Base-by-base conservation (phyloP, 768 basidiomycete species). In the Symmetrospora coprosmae region DNA sequence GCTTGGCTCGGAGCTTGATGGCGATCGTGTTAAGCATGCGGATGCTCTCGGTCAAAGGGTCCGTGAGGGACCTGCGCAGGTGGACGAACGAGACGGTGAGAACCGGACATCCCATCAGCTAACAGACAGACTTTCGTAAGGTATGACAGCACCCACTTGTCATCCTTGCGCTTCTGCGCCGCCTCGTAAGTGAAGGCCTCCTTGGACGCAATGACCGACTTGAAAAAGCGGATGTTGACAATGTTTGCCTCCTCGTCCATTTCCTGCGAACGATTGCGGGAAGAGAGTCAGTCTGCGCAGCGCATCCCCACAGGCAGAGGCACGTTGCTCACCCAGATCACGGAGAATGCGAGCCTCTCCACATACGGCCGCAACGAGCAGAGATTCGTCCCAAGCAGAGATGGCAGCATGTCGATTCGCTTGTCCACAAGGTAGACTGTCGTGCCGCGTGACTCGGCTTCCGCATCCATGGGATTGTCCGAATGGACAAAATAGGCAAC, bases 401-500 rank as follows among this genome's bases (percentile, higher is more conserved):
- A 76, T 0, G 94, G 94, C 47, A 99, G 77, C 94, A 99, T 99
- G 75, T 97, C 94, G 50, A 99, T 89, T 33, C 92, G 86, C 73
- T 91, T 92, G 76, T 99, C 92, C 4, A 97, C 92, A 1, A 99
- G 80, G 71, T 97, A 99, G 0, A 99, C 92, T 0, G 92, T 97
- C 4, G 92, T 96, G 4, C 92, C 92, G 62, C 92, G 78, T 17
- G 89, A 80, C n/a, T 90, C 87, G 21, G 92, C 92, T 72, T 99
- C 92, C 41, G 75, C 82, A 66, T 99, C 92, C 89, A 99, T 97
- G 0, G 91, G 82, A 39, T 85, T 99, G 67, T 91, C 87, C 1
- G 90, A 77, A 52, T 79, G 82, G 0, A 99, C 92, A 66, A 99
- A 99, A 72, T 96, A 82, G 5, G 92, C 94, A 1, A 99, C 92